Base-by-base conservation (phyloP, 306 rosid genomes). In the Oemleria cerasiformis region DNA sequence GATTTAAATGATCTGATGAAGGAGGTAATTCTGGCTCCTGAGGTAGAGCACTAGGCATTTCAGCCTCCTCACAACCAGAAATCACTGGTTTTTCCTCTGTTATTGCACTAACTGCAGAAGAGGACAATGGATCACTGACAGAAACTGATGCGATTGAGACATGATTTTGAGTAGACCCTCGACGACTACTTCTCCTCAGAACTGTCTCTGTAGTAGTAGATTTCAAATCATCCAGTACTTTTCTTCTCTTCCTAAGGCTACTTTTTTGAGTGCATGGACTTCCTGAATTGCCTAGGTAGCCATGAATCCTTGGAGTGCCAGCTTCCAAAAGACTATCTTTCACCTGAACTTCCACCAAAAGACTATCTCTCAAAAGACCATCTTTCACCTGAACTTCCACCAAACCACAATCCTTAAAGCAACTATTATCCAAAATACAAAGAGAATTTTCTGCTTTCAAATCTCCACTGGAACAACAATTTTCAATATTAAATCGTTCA, bases 141-240 rank as follows among this genome's bases (percentile, higher is more conserved):
- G 68, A 74, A 80, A 75, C 74, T 39, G 68, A 67, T 8, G 48
- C 41, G 42, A 68, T 6, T 34, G 76, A 70, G 72, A 63, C 79
- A 60, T 13, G 79, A 49, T 80, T 86, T 67, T 69, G 83, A 60
- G 88, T 85, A 36, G 88, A 82, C 49, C 90, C 95, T 71, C 96
- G 80, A 56, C 99, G 99, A 82, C 95, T 67, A 80, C 97, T 95
- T 90, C 99, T 89, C 89, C 99, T 88, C 81, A 94, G 79, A 79
- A 78, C 84, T 9, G 92, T 85, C 73, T 81, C 89, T 6, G 90
- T 65, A 42, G 85, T 63, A 20, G 82, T 71, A 66, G 83, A 38
- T 36, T 56, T 77, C 54, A 75, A 55, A 67, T 77, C 71, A 45
- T 84, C 85, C 38, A 83, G 69, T 45, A 82, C 47, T 73, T 72